Conservation (phyloP, 2,329 filamentous ascomycete species). For the Cordyceps cicadae region DNA sequence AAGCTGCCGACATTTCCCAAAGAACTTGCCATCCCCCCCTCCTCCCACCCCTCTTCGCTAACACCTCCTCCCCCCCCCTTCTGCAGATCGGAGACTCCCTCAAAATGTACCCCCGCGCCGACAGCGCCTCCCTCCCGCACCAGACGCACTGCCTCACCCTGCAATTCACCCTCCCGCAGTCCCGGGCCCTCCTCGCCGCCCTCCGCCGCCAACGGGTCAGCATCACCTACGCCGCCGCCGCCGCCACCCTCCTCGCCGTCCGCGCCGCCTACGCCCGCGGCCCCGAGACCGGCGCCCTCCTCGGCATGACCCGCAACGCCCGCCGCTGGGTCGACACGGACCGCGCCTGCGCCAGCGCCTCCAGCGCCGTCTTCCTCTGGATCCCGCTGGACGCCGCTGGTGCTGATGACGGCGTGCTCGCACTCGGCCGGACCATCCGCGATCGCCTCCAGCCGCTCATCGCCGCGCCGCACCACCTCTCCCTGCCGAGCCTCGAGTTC, state of each 20-base stretch:
- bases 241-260: not conserved
- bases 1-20: too few species aligned
- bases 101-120: not conserved
- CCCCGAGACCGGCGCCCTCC: not conserved
- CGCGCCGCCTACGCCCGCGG: not conserved
- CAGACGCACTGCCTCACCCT: not conserved
- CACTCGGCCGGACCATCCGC: not conserved
- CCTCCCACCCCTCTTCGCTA: too few species aligned
- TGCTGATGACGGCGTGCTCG: not conserved
- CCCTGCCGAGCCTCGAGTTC: not conserved
- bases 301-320: constrained; percentile 5
- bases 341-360: not conserved
- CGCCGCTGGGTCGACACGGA: constrained; percentile 1
- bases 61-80: too few species aligned
- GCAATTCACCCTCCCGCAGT: not conserved
- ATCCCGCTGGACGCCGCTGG: not conserved
- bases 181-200: not conserved
- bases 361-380: constrained; percentile 2
- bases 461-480: not conserved
- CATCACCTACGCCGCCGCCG: constrained; percentile 1
- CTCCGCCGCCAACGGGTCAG: not conserved
- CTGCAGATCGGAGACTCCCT: not conserved
- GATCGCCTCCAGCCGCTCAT: not conserved
- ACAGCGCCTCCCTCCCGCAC: not conserved
- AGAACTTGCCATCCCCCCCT: too few species aligned